Base-by-base conservation (phyloP, 73 alveolate genomes). In the Paramecium pentaurelia region DNA sequence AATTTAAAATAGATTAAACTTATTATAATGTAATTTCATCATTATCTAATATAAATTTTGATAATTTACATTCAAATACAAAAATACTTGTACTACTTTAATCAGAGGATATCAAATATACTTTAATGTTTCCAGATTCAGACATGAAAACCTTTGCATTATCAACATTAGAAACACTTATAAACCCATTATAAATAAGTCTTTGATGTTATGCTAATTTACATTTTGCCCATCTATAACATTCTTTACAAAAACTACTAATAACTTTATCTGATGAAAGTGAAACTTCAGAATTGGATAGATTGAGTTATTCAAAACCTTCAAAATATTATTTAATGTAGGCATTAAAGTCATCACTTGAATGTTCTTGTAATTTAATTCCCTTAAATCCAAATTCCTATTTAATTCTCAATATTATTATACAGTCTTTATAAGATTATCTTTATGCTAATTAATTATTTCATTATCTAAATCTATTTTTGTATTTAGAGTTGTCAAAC, bases 41-140 rank as follows among this genome's bases (percentile, higher is more conserved):
- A 32, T 73, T 36, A 73, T 73, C 87, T 73, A 22, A 12, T 12
- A 14, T n/a, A 3, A n/a, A 37, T 16, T 32, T 37, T 7, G 20
- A 71, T 22, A 16, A 30, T 3, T 25, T 12, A 73, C 87, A 73
- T 73, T 73, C 87, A 73, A 73, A 73, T 30, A 73, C 60, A 73
- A 73, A 73, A 12, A 73, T 38, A 12, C 87, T 73, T 34, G 60
- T 73, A 73, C 36, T 73, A 73, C 60, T 40, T n/a, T 73, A 73
- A 73, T 73, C 87, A 73, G 87, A 12, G 10, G 59, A 30, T 36
- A 73, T 37, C 36, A 73, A 34, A 16, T 73, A 73, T 6, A 73
- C 60, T 37, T 73, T 73, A 4, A 32, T 18, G 1, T 40, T 44
- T 4, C 38, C 87, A 0, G 87, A 73, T 4, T 73, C 58, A 73